Conservation (phyloP, 2,329 filamentous ascomycete species). For the Exophiala sp. region DNA sequence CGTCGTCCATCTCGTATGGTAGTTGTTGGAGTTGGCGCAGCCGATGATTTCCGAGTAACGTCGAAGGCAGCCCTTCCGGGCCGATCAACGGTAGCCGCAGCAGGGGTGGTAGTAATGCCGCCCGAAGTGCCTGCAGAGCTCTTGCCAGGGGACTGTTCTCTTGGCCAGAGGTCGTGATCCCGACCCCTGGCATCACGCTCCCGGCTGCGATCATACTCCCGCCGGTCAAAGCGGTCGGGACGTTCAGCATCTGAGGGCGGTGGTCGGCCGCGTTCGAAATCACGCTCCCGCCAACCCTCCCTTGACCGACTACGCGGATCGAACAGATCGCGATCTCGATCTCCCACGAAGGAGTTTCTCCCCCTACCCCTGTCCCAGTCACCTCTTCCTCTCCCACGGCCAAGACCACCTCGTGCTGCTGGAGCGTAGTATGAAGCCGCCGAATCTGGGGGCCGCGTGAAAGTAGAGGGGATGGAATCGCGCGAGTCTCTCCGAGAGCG, state of each 20-base stretch:
- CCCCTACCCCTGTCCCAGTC: slow-evolving; percentile 32
- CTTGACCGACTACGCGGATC: slow-evolving; percentile 42
- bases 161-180: slow-evolving; percentile 34
- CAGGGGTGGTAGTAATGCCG: slow-evolving; percentile 13
- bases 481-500: slow-evolving; percentile 42
- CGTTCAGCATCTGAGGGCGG: slow-evolving; percentile 33
- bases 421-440: slow-evolving; percentile 34
- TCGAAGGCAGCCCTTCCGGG: slow-evolving; percentile 23
- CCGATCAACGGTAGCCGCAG: slow-evolving; percentile 12
- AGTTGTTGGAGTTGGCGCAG: slow-evolving; percentile 13
- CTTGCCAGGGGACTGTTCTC: slow-evolving; percentile 36
- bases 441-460: slow-evolving; percentile 35
- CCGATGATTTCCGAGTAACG: slow-evolving; percentile 14
- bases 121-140: slow-evolving; percentile 12
- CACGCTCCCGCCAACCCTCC: slow-evolving; percentile 41
- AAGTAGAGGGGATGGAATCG: slow-evolving; percentile 39
- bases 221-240: slow-evolving; percentile 26
- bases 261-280: slow-evolving; percentile 36
- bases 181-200: slow-evolving; percentile 31
- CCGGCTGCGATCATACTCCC: slow-evolving; percentile 36
- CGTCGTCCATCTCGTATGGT: slow-evolving; percentile 21
- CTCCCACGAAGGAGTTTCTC: slow-evolving; percentile 37
- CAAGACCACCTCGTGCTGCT: slow-evolving; percentile 35
- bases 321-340: slow-evolving; percentile 41
- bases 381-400: slow-evolving; percentile 41